Evolutionary conservation across 116 monocot species (phyloP), one percentile per base, ranked within the genome.

Genomic region (Posidonia oceanica): DNA sequence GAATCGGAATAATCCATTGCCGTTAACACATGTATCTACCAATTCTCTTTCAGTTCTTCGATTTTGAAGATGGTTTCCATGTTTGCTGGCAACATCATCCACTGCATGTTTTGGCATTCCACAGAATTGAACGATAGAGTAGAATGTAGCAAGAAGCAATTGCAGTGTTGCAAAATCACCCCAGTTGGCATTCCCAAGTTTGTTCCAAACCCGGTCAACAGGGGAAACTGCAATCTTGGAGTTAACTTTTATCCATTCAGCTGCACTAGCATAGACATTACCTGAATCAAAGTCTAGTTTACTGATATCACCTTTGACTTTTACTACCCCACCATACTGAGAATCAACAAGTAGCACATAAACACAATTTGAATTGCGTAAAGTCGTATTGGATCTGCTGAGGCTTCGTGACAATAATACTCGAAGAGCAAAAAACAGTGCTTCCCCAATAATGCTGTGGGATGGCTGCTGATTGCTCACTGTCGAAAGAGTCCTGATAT

Each of bases 171-270:
- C 98, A 63, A 98, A 73, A 74, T 98, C 98, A 21, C 90, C 88
- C 98, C 98, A 98, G 74, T 98, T 90, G 52, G 90, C 87, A 73
- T 98, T 98, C 21, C 98, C 98, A 12, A 93, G 80, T 69, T 86
- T 93, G 71, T 98, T 98, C 98, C 98, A 98, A 7, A 93, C 79
- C 55, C 86, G 64, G 59, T 98, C 87, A 66, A 93, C 69, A 3
- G 90, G 75, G 69, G 98, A 98, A 78, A 98, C 80, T 40, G 74
- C 74, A 51, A 98, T 78, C 71, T 76, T 76, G 1, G 90, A 79
- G 59, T 93, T 80, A 8, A 64, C 44, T 75, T 79, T 85, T 7
- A 98, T 82, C 98, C 98, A 93, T 20, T 90, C 77, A 1, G 90
- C 84, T 7, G 93, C 88, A 72, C 80, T 86, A 66, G 78, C 84